Conservation (phyloP, 2,329 filamentous ascomycete species). For the Dactylellina leptospora region DNA sequence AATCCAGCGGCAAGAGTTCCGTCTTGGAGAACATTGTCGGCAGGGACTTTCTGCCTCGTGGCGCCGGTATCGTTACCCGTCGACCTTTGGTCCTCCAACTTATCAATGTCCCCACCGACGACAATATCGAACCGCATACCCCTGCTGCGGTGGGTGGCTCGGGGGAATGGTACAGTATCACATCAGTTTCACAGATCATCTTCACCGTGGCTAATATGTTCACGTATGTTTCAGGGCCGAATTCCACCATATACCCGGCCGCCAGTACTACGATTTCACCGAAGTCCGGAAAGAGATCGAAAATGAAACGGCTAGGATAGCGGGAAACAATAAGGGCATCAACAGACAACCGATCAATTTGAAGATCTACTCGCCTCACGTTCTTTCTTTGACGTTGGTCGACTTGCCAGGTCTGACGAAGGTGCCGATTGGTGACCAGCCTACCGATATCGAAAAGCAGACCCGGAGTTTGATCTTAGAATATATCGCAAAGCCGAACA, state of each 20-base stretch:
- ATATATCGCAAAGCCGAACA: constrained; percentile 97
- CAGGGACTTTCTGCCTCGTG: constrained; percentile 93
- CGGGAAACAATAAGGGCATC: constrained; percentile 97
- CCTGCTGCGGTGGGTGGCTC: constrained; percentile 75
- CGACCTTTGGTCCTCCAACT: constrained; percentile 95
- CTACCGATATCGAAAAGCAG: constrained; percentile 97
- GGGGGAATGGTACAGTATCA: constrained; percentile 65
- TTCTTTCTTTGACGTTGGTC: constrained; percentile 93
- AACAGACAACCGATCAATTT: constrained; percentile 97
- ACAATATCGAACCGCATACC: constrained; percentile 76
- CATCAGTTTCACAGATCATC: constrained; percentile 58
- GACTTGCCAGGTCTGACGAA: constrained; percentile 96
- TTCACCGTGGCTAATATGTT: not conserved
- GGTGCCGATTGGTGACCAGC: constrained; percentile 97
- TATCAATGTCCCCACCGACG: constrained; percentile 84
- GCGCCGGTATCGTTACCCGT: constrained; percentile 94
- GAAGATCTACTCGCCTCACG: constrained; percentile 97
- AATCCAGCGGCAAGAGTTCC: constrained; percentile 97
- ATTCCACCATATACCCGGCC: constrained; percentile 92
- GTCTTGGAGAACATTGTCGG: constrained; percentile 99
- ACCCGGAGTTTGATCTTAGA: constrained; percentile 95
- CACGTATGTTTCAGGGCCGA: constrained; percentile 77
- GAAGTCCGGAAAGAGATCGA: constrained; percentile 97
- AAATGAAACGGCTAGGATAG: constrained; percentile 92
- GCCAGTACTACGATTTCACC: constrained; percentile 87